Percentiles rank a stretch among this genome's conserved stretches.
These are phyloP conservation scores for Thinopyrum elongatum DNA, from an alignment of 176 grass and related monocot species.

Conservation along the genomic window DNA sequence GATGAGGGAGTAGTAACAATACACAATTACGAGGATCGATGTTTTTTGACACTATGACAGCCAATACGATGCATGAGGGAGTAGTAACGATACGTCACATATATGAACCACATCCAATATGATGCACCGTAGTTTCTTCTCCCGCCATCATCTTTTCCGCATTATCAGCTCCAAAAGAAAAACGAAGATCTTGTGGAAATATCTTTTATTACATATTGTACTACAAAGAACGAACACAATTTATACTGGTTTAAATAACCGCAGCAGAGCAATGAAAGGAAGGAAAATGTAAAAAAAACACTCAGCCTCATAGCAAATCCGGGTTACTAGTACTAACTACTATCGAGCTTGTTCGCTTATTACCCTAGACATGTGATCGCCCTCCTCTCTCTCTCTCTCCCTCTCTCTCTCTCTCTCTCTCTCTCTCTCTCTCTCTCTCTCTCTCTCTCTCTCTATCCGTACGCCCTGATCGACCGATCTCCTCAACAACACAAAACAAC, in stretches of 20 bases:
- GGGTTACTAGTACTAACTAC: neutral
- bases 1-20: no score
- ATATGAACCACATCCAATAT: no score
- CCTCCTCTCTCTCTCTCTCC: neutral
- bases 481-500: constrained; percentile 33
- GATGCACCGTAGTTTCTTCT: neutral
- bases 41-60: no score
- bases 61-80: no score
- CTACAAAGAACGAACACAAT: constrained; percentile 20
- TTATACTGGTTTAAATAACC: constrained; percentile 12
- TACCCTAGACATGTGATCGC: constrained; percentile 32
- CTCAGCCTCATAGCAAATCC: constrained; percentile 33
- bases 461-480: constrained; percentile 5
- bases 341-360: constrained; percentile 13
- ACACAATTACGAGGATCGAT: no score
- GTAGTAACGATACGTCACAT: no score
- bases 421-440: no score
- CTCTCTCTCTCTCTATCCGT: no score
- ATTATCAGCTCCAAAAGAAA: neutral
- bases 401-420: neutral
- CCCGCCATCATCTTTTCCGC: neutral
- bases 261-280: neutral
- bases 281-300: neutral
- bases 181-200: no score
- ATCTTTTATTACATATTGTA: no score